phyloP scores from a whole-genome alignment of 352 stramenopile genomes.

The Phytophthora nicotianae region DNA sequence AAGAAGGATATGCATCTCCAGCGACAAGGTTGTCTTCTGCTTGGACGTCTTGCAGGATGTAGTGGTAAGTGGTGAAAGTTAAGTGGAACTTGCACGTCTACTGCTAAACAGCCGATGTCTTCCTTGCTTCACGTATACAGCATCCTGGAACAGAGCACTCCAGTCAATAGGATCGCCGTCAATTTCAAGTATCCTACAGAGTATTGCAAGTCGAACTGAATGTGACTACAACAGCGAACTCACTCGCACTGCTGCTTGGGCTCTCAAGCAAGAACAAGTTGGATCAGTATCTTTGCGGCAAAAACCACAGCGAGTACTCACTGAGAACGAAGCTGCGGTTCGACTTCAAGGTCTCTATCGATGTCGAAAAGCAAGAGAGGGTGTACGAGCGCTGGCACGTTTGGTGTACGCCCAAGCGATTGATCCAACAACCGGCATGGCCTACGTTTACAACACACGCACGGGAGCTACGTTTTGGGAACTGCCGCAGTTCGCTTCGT shows the following conservation, averaged over 20 bases:
- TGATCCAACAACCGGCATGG: slow-evolving; percentile 48
- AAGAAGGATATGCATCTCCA: slow-evolving; percentile 49
- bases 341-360: slow-evolving; percentile 68
- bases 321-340: slow-evolving; percentile 38
- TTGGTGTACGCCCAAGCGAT: slow-evolving; percentile 48
- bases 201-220: slow-evolving; percentile 14
- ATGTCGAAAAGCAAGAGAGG: slow-evolving; percentile 50
- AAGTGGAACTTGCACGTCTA: neutral
- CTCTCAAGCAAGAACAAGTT: slow-evolving; percentile 35
- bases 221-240: slow-evolving; percentile 32
- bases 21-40: slow-evolving; percentile 41
- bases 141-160: slow-evolving; percentile 40
- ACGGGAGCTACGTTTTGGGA: slow-evolving; percentile 63
- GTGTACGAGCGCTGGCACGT: slow-evolving; percentile 40
- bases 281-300: slow-evolving; percentile 13
- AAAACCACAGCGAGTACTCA: slow-evolving; percentile 21
- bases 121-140: slow-evolving; percentile 17
- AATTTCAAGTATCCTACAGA: slow-evolving; percentile 31
- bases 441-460: slow-evolving; percentile 64
- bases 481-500: slow-evolving; percentile 47
- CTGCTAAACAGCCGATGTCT: too few species aligned
- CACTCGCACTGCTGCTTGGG: slow-evolving; percentile 34
- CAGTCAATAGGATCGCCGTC: slow-evolving; percentile 21
- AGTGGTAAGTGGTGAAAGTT: slow-evolving; percentile 20
- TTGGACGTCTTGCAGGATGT: slow-evolving; percentile 48